Evolutionary conservation across 495 filamentous ascomycete species (phyloP).

Genomic region (Bathelium albidoporum): DNA sequence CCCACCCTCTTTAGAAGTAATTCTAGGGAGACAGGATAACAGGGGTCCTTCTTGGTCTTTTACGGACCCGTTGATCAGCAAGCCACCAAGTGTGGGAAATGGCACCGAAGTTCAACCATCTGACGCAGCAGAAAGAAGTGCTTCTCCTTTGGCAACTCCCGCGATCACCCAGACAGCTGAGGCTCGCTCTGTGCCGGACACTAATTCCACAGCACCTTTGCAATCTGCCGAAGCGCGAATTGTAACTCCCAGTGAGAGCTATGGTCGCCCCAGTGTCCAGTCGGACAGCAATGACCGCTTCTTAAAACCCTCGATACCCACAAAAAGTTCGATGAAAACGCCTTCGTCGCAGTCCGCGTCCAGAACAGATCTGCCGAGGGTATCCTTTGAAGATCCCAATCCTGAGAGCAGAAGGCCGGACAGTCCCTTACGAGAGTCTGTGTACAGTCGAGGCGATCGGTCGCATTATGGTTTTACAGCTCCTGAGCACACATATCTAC

Average conservation of each 20-base stretch:
- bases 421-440: neutral
- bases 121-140: neutral
- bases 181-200: neutral
- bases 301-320: neutral
- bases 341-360: neutral
- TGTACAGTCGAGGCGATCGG: neutral
- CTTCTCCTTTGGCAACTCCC: neutral
- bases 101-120: neutral
- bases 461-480: neutral
- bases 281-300: neutral
- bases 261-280: neutral
- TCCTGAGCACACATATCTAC: neutral
- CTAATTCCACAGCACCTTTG: neutral
- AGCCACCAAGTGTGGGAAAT: neutral
- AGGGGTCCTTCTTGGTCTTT: neutral
- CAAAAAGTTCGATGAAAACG: neutral
- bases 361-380: neutral
- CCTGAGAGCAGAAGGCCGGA: neutral
- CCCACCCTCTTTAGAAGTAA: neutral
- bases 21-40: neutral
- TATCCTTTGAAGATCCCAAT: neutral
- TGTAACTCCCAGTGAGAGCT: neutral
- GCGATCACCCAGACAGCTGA: neutral
- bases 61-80: neutral
- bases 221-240: neutral